Evolutionary conservation across 176 grass and related monocot species (phyloP).

Genomic region (Stipa capillata): DNA sequence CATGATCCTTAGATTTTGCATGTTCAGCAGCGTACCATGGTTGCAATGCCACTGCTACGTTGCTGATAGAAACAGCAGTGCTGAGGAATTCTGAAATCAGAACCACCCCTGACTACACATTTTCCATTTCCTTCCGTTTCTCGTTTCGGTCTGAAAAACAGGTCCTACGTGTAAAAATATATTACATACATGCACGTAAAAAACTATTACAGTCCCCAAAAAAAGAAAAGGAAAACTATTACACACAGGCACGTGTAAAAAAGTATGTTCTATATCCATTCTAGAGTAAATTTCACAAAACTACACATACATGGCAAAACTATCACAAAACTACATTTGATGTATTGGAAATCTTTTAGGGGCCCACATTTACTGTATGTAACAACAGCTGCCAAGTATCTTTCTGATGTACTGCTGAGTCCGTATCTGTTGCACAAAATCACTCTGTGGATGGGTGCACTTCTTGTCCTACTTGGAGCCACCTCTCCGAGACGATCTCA

Average conservation of each 20-base stretch:
- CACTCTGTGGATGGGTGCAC: slow-evolving; percentile 39
- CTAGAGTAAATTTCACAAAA: neutral
- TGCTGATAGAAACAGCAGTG: neutral
- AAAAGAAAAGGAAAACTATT: no score
- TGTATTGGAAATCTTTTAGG: neutral
- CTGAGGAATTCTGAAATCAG: neutral
- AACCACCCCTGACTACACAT: neutral
- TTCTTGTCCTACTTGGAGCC: slow-evolving; percentile 70
- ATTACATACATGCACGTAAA: neutral
- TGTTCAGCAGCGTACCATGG: neutral
- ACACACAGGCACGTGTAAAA: neutral
- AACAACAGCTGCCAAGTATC: neutral
- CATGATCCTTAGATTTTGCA: neutral
- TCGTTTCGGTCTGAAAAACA: neutral
- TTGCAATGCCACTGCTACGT: no score
- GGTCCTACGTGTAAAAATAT: neutral
- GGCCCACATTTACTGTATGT: neutral
- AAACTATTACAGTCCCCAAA: neutral
- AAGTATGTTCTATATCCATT: neutral
- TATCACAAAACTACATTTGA: no score
- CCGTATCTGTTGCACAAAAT: neutral
- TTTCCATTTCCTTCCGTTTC: neutral
- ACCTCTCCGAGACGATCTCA: slow-evolving; percentile 36
- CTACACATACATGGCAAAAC: no score
- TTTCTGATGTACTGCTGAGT: neutral